A percentile compares a stretch with the other conserved stretches of the same genome.
Evolutionary conservation across 257 asterid genomes (phyloP).

Genomic region (Fraxinus quadrangulata): DNA sequence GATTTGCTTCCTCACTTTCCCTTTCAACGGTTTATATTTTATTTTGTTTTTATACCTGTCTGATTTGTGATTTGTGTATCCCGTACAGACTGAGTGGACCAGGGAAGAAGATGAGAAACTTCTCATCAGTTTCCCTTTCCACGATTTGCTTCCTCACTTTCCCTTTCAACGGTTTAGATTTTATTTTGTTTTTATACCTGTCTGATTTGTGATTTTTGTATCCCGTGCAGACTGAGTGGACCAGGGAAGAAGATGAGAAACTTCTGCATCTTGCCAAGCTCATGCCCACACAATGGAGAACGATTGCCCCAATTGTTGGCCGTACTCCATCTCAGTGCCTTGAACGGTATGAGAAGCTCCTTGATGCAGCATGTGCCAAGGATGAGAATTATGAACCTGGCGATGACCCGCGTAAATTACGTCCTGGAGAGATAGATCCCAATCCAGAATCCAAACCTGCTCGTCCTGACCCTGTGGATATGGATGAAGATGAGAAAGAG

Average conservation of each 20-base stretch:
- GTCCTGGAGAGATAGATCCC: constrained; percentile 99
- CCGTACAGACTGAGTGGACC: constrained; percentile 90
- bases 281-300: constrained; percentile 99
- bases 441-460: constrained; percentile 99
- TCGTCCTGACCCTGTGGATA: constrained; percentile 98
- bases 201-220: constrained; percentile 16
- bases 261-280: constrained; percentile 95
- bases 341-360: constrained; percentile 94
- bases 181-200: neutral
- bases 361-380: constrained; percentile 97
- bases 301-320: constrained; percentile 97
- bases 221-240: constrained; percentile 88
- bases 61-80: constrained; percentile 6
- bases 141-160: neutral
- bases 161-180: neutral
- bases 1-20: neutral
- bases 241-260: constrained; percentile 95
- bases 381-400: constrained; percentile 95
- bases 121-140: constrained; percentile 14
- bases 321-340: constrained; percentile 98
- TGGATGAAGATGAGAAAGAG: constrained; percentile 99
- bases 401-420: constrained; percentile 93
- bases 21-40: neutral
- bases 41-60: neutral
- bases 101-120: constrained; percentile 95